These are phyloP conservation scores for Fusarium nelsonii DNA, from an alignment of 2,329 filamentous ascomycete species.

Conservation along the genomic window DNA sequence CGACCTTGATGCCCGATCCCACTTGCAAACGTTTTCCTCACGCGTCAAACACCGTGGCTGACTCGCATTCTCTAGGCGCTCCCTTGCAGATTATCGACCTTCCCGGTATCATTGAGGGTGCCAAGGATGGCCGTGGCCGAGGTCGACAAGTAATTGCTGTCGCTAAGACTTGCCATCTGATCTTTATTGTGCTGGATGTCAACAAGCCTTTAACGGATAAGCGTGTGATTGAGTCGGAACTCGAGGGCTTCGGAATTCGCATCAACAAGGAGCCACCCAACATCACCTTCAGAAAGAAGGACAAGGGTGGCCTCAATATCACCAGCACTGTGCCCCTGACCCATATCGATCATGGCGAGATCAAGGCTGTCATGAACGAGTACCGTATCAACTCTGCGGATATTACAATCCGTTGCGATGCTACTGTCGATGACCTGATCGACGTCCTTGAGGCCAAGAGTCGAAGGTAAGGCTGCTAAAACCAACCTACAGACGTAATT, in stretches of 20 bases:
- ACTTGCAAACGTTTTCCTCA: conserved; percentile 17
- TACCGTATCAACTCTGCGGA: conserved; percentile 97
- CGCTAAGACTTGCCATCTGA: conserved; percentile 97
- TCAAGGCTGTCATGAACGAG: conserved; percentile 97
- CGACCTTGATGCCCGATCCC: conserved; percentile 41
- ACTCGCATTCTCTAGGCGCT: conserved; percentile 66
- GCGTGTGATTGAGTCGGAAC: conserved; percentile 90
- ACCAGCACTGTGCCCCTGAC: conserved; percentile 93
- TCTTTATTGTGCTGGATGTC: conserved; percentile 98
- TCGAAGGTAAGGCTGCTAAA: conserved; percentile 60
- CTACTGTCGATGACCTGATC: conserved; percentile 96
- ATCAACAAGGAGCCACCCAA: conserved; percentile 98
- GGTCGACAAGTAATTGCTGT: conserved; percentile 99
- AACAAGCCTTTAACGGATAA: conserved; percentile 99
- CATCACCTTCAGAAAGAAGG: conserved; percentile 99
- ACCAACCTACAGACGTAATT: conserved; percentile 9
- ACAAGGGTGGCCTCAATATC: conserved; percentile 96
- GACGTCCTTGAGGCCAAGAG: conserved; percentile 95
- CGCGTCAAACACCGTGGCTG: conserved; percentile 35
- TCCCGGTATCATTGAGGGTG: conserved; percentile 98
- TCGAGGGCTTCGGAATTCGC: conserved; percentile 97
- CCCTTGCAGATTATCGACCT: conserved; percentile 99
- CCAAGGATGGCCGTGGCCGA: conserved; percentile 97
- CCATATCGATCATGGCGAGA: conserved; percentile 95
- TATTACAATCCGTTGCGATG: conserved; percentile 97